phyloP scores from a whole-genome alignment of 208 protist species.

The Leishmania guyanensis region DNA sequence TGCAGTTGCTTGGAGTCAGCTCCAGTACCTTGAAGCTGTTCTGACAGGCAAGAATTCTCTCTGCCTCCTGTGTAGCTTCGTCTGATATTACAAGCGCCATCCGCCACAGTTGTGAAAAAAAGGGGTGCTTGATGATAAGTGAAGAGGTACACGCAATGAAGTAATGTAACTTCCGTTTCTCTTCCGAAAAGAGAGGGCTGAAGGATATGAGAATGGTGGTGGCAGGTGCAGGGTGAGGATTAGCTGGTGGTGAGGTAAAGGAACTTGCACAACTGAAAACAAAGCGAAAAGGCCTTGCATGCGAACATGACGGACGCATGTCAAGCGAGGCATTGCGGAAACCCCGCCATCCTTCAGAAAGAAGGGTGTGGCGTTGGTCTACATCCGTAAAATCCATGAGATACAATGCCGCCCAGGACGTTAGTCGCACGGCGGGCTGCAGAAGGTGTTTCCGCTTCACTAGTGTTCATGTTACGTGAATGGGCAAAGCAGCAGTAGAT shows the following conservation, averaged over 20 bases:
- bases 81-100: constrained; percentile 80
- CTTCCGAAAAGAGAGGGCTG: neutral
- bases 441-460: neutral
- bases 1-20: constrained; percentile 49
- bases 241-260: neutral
- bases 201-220: constrained; percentile 1
- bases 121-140: neutral
- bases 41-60: constrained; percentile 70
- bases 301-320: neutral
- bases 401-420: neutral
- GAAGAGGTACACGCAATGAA: neutral
- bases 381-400: neutral
- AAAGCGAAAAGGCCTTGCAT: neutral
- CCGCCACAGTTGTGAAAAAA: neutral
- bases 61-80: constrained; percentile 58
- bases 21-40: constrained; percentile 83
- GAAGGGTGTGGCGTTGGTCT: neutral
- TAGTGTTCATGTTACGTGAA: neutral
- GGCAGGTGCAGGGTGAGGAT: neutral
- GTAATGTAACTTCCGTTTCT: neutral
- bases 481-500: neutral
- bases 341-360: neutral
- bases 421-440: neutral
- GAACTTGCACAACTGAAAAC: neutral
- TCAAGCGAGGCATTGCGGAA: neutral